Base-by-base conservation (phyloP, 75 land plant species). In the Cryptomeria japonica region DNA sequence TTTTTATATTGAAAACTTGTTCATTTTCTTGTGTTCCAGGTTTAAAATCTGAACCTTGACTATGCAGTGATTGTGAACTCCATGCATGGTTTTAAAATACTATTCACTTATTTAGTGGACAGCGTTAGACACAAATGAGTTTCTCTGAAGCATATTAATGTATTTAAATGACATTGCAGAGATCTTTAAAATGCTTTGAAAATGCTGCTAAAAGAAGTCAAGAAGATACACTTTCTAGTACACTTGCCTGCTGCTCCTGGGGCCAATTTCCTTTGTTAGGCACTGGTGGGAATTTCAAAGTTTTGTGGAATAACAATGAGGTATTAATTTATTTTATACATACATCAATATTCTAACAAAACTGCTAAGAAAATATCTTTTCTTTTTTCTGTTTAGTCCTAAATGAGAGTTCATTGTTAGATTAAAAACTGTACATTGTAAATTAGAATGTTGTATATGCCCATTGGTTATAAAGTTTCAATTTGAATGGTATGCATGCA, bases 261-360 rank as follows among this genome's bases (percentile, higher is more conserved):
- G 99, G 99, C 13, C 94, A 93, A 87, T 86, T 85, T 73, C 94
- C 94, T 36, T 87, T 94, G 39, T 87, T 96, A 87, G 99, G 99
- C 41, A 97, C 96, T 39, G 99, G 99, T 14, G 87, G 98, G 18
- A 77, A 88, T 51, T 97, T 97, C 88, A 94, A 95, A 38, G 16
- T 97, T 41, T 73, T 93, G 13, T 96, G 95, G 96, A 87, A 90
- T 28, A 83, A 87, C 41, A 80, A 87, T 58, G 86, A 89, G 93
- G 96, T 95, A 88, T 68, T 42, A 18, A 25, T 82, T 22, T 80
- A 12, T 11, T 46, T 82, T 2, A 61, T 2, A 19, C 28, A 44
- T 44, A 8, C 3, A 10, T 8, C 18, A 41, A 19, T 44, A 6
- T 82, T 31, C 32, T 25, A 11, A 22, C 15, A 11, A 82, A 37